These are phyloP conservation scores for Xerocomus tenax DNA, from an alignment of 1,284 basidiomycete species.

Conservation along the genomic window DNA sequence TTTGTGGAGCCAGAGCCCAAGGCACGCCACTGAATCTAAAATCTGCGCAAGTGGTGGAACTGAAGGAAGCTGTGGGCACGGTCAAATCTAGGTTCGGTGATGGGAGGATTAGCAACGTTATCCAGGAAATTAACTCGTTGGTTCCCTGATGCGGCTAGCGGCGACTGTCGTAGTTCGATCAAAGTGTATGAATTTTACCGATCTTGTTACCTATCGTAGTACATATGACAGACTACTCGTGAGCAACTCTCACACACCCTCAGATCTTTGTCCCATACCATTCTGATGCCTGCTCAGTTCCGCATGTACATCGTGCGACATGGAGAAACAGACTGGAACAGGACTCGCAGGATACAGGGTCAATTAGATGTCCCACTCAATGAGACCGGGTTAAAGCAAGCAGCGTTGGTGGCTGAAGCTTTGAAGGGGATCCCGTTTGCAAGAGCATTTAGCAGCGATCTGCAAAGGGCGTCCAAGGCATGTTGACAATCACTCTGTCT, in stretches of 20 bases:
- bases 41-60: constrained; percentile 32
- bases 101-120: constrained; percentile 46
- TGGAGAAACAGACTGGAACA: constrained; percentile 66
- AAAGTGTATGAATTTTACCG: neutral
- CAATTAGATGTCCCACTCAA: constrained; percentile 61
- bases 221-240: neutral
- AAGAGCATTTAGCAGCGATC: constrained; percentile 56
- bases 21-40: constrained; percentile 31
- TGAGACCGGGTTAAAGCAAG: constrained; percentile 49
- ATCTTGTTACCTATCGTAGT: neutral
- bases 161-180: neutral
- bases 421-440: constrained; percentile 46
- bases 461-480: constrained; percentile 53
- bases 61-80: constrained; percentile 36
- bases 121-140: constrained; percentile 40
- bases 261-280: neutral
- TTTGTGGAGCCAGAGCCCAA: constrained; percentile 40
- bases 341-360: constrained; percentile 56
- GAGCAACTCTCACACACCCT: constrained; percentile 2
- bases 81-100: constrained; percentile 46
- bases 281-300: constrained; percentile 24
- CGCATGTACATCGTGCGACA: constrained; percentile 63
- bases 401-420: constrained; percentile 43
- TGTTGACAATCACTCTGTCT: constrained; percentile 34
- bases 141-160: constrained; percentile 13